These are phyloP conservation scores for Globisporangium paddicum DNA, from an alignment of 352 stramenopile species.

Conservation along the genomic window DNA sequence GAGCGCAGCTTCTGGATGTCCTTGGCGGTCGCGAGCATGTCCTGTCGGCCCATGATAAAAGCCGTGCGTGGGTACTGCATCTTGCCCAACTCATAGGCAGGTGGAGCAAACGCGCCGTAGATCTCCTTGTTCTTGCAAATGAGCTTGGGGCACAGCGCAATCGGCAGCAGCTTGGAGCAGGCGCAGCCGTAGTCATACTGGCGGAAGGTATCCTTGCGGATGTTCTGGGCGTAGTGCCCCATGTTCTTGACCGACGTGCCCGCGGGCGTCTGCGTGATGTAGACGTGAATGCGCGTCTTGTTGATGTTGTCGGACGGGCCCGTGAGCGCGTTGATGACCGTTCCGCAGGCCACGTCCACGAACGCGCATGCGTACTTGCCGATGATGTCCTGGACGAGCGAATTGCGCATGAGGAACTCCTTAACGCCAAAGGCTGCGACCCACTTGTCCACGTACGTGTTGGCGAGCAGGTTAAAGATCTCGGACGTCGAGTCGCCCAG, in stretches of 20 bases:
- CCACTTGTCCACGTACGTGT: constrained; percentile 36
- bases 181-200: constrained; percentile 50
- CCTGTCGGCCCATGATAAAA: constrained; percentile 43
- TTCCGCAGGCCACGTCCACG: constrained; percentile 33
- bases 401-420: constrained; percentile 5
- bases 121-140: constrained; percentile 49
- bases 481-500: constrained; percentile 23
- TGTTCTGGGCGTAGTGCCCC: constrained; percentile 44
- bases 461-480: constrained; percentile 31
- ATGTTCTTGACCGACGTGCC: constrained; percentile 57
- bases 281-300: constrained; percentile 42
- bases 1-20: constrained; percentile 44
- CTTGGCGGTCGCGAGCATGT: constrained; percentile 41
- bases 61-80: constrained; percentile 47
- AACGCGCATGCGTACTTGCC: constrained; percentile 37
- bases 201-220: constrained; percentile 43
- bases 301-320: constrained; percentile 46
- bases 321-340: constrained; percentile 33
- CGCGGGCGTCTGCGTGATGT: constrained; percentile 45
- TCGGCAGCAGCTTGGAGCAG: constrained; percentile 26
- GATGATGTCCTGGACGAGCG: constrained; percentile 30
- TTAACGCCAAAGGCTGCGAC: constrained; percentile 26
- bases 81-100: constrained; percentile 30
- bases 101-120: constrained; percentile 39
- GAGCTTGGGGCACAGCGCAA: constrained; percentile 28